Percentiles rank a stretch among this genome's conserved stretches.
These are phyloP conservation scores for Hypholoma sublateritium DNA, from an alignment of 768 basidiomycete genomes.

Conservation along the genomic window DNA sequence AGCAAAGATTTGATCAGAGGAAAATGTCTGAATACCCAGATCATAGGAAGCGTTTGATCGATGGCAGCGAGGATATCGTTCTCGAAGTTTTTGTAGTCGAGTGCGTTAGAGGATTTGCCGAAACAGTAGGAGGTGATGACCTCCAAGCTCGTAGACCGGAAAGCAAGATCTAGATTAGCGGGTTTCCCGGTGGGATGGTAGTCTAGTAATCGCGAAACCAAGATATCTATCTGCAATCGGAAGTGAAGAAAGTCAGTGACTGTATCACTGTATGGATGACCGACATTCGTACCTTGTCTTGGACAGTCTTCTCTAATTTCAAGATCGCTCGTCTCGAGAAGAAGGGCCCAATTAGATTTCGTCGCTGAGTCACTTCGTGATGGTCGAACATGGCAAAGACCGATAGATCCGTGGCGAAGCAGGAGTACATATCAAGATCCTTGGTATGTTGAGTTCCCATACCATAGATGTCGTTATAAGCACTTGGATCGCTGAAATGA, in stretches of 20 bases:
- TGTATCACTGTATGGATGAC: background rate
- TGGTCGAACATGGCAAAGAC: constrained; percentile 35
- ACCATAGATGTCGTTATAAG: constrained; percentile 41
- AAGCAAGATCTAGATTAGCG: constrained; percentile 38
- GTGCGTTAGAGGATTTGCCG: constrained; percentile 28
- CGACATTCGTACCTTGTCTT: constrained; percentile 26
- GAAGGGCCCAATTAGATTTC: constrained; percentile 36
- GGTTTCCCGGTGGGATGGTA: constrained; percentile 21
- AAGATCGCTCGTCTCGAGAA: constrained; percentile 41
- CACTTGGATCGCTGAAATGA: constrained; percentile 40
- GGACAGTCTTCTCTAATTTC: constrained; percentile 33
- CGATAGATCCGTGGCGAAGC: constrained; percentile 36
- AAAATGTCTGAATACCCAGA: constrained; percentile 38
- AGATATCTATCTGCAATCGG: constrained; percentile 28
- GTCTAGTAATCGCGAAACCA: constrained; percentile 27
- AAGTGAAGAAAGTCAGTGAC: background rate
- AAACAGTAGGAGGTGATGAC: constrained; percentile 41
- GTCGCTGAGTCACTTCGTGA: constrained; percentile 32
- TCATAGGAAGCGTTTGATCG: constrained; percentile 34
- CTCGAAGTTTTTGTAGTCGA: constrained; percentile 30
- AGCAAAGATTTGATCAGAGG: constrained; percentile 30
- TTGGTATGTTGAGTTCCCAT: constrained; percentile 36
- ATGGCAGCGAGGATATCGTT: constrained; percentile 34
- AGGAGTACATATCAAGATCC: constrained; percentile 33
- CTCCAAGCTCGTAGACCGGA: constrained; percentile 37